Evolutionary conservation across 192 early-diverging fungal genomes (phyloP).

Genomic region (Phycomyces blakesleeanus): DNA sequence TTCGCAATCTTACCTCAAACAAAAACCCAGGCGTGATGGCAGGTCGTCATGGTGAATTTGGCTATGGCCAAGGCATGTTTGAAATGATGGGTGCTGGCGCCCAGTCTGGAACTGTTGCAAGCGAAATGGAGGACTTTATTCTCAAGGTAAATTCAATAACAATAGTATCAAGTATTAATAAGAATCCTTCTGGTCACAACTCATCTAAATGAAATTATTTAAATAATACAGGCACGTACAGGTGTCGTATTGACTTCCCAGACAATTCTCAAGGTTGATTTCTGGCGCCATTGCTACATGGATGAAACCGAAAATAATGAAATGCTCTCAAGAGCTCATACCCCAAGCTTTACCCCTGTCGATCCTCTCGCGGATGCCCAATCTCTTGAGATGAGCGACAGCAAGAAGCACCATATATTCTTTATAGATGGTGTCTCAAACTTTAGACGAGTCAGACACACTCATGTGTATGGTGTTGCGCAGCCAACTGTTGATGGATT

Average conservation of each 20-base stretch:
- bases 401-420: slow-evolving; percentile 16
- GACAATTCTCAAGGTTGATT: slow-evolving; percentile 60
- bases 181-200: too few relatives aligned
- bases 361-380: too few relatives aligned
- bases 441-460: slow-evolving; percentile 43
- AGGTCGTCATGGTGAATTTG: slow-evolving; percentile 7
- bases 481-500: slow-evolving; percentile 60
- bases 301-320: slow-evolving; percentile 15
- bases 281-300: slow-evolving; percentile 38
- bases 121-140: slow-evolving; percentile 51
- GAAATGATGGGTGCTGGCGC: slow-evolving; percentile 24
- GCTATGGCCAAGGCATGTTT: slow-evolving; percentile 29
- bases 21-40: background rate
- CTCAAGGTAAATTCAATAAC: slow-evolving; percentile 56
- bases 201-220: too few relatives aligned
- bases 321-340: background rate
- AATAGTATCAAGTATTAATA: too few relatives aligned
- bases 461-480: slow-evolving; percentile 49
- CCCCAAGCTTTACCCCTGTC: slow-evolving; percentile 4
- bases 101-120: slow-evolving; percentile 28
- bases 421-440: slow-evolving; percentile 52
- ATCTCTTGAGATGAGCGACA: background rate
- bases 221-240: slow-evolving; percentile 32
- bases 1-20: slow-evolving; percentile 16
- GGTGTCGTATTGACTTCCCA: slow-evolving; percentile 54